A percentile compares a stretch with the other conserved stretches of the same genome.
Conservation (phyloP, 225 moss, liverwort and hornwort species). For the Asterella californica region DNA sequence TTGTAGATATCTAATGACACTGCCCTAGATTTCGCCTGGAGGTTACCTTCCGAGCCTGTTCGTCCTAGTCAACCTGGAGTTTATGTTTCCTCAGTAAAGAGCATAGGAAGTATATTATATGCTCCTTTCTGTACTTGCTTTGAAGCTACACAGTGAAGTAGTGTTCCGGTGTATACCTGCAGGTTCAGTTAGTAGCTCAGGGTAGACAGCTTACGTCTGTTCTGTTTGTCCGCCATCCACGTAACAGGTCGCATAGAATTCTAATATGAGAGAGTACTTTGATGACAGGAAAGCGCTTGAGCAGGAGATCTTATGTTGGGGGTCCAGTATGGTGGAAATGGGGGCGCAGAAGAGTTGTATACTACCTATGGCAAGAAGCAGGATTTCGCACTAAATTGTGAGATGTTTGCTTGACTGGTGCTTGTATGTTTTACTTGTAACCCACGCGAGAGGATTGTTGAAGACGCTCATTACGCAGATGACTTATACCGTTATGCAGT, state of each 20-base stretch:
- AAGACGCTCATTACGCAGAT: neutral
- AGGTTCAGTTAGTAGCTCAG: neutral
- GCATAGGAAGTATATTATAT: neutral
- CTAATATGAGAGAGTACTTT: conserved; percentile 8
- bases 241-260: neutral
- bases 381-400: conserved; percentile 27
- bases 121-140: neutral
- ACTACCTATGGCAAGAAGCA: conserved; percentile 39
- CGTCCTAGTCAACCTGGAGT: neutral
- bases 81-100: neutral
- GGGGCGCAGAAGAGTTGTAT: conserved; percentile 45
- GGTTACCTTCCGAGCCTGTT: neutral
- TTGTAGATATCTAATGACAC: neutral
- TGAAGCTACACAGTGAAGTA: no score
- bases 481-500: neutral
- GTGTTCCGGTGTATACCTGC: neutral
- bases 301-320: conserved; percentile 16
- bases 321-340: conserved; percentile 56
- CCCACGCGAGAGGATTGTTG: neutral
- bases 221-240: neutral
- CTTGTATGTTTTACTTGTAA: neutral
- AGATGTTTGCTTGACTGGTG: neutral
- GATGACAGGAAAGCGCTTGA: conserved; percentile 36
- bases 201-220: neutral
- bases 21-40: neutral